Evolutionary conservation across 2,329 filamentous ascomycete genomes (phyloP).

Genomic region (Botrytis fragariae): DNA sequence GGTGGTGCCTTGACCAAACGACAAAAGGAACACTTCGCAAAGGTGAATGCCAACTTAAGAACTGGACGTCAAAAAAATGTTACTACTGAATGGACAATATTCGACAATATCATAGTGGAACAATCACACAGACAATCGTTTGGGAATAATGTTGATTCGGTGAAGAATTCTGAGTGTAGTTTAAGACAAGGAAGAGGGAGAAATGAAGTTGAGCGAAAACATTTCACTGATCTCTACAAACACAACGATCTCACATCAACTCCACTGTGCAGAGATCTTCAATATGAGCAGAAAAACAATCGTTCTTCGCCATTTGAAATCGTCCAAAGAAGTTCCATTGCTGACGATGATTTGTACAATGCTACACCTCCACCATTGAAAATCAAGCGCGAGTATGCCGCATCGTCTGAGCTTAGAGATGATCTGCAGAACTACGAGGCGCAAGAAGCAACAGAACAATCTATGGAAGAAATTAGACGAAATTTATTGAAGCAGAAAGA

Average conservation of each 20-base stretch:
- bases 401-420: not conserved
- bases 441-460: slow-evolving; percentile 21
- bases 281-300: not conserved
- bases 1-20: slow-evolving; percentile 26
- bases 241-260: not conserved
- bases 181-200: not conserved
- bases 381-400: slow-evolving; percentile 22
- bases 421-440: slow-evolving; percentile 6
- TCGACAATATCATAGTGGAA: slow-evolving; percentile 23
- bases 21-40: slow-evolving; percentile 50
- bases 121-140: slow-evolving; percentile 6
- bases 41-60: slow-evolving; percentile 40
- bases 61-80: slow-evolving; percentile 36
- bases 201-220: not conserved
- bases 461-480: slow-evolving; percentile 31
- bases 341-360: slow-evolving; percentile 31
- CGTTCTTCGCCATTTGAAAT: not conserved
- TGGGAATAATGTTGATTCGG: not conserved
- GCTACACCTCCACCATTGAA: slow-evolving; percentile 28
- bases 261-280: not conserved
- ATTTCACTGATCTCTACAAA: not conserved
- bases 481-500: slow-evolving; percentile 35
- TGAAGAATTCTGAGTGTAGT: not conserved
- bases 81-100: slow-evolving; percentile 32
- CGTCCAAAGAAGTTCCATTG: not conserved